Conservation (phyloP, 495 filamentous ascomycete genomes). For the Immersiella caudata region DNA sequence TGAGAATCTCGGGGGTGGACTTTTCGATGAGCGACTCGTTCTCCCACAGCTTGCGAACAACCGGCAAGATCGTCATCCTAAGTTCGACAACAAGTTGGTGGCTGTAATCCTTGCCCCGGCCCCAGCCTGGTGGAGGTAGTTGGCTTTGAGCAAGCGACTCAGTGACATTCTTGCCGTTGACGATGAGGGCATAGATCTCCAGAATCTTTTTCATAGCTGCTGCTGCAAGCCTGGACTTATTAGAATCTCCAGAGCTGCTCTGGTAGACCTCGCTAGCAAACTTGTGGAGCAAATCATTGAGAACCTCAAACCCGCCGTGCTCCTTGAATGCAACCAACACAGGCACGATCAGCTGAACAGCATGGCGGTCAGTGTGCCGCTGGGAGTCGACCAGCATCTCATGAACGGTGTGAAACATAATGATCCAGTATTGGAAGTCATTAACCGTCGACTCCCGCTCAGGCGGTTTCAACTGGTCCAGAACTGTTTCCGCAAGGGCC, state of each 20-base stretch:
- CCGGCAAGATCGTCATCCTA: slow-evolving; percentile 78
- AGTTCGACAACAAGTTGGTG: slow-evolving; percentile 87
- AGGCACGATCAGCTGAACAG: slow-evolving; percentile 71
- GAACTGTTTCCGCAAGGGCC: slow-evolving; percentile 69
- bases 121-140: slow-evolving; percentile 56
- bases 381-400: slow-evolving; percentile 72
- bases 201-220: slow-evolving; percentile 81
- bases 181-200: slow-evolving; percentile 73
- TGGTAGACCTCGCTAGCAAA: slow-evolving; percentile 68
- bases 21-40: slow-evolving; percentile 77
- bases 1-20: slow-evolving; percentile 70
- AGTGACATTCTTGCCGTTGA: slow-evolving; percentile 72
- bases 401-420: slow-evolving; percentile 74
- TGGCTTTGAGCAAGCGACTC: slow-evolving; percentile 71
- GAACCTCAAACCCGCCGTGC: slow-evolving; percentile 68
- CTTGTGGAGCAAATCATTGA: slow-evolving; percentile 72
- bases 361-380: slow-evolving; percentile 58
- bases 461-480: slow-evolving; percentile 59
- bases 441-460: slow-evolving; percentile 35
- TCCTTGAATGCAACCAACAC: slow-evolving; percentile 86
- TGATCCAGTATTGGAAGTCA: slow-evolving; percentile 76
- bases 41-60: slow-evolving; percentile 78
- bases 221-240: slow-evolving; percentile 44
- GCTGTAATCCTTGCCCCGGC: slow-evolving; percentile 63
- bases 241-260: slow-evolving; percentile 32